phyloP scores from a whole-genome alignment of 495 filamentous ascomycete species.

The Neurospora cerealis region DNA sequence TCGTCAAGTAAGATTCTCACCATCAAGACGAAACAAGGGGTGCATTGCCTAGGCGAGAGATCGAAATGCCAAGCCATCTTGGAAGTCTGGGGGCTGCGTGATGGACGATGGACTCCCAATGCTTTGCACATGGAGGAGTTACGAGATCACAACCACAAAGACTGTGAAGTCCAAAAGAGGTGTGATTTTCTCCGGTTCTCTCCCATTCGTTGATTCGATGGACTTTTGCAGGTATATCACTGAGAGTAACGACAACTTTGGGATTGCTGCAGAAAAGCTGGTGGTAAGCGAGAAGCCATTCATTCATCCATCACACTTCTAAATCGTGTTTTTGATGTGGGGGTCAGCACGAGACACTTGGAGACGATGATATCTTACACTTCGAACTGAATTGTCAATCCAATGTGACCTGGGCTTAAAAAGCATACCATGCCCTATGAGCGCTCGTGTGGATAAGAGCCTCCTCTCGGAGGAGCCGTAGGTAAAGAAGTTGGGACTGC shows the following conservation, averaged over 20 bases:
- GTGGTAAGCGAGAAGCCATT: constrained; percentile 4
- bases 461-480: constrained; percentile 2
- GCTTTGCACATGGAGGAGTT: neutral
- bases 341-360: neutral
- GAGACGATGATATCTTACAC: neutral
- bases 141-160: neutral
- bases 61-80: constrained; percentile 18
- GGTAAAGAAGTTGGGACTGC: neutral
- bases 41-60: constrained; percentile 21
- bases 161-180: neutral
- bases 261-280: constrained; percentile 8
- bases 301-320: neutral
- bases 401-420: neutral
- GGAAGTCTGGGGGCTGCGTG: neutral
- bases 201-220: neutral
- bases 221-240: neutral
- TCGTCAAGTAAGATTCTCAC: neutral
- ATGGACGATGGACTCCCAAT: neutral
- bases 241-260: neutral
- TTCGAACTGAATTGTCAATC: neutral
- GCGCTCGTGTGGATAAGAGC: neutral
- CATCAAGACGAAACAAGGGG: neutral
- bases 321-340: neutral
- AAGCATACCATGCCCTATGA: neutral
- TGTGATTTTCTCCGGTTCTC: neutral